phyloP scores from a whole-genome alignment of 2,329 filamentous ascomycete genomes.

The Thermoascus crustaceus region DNA sequence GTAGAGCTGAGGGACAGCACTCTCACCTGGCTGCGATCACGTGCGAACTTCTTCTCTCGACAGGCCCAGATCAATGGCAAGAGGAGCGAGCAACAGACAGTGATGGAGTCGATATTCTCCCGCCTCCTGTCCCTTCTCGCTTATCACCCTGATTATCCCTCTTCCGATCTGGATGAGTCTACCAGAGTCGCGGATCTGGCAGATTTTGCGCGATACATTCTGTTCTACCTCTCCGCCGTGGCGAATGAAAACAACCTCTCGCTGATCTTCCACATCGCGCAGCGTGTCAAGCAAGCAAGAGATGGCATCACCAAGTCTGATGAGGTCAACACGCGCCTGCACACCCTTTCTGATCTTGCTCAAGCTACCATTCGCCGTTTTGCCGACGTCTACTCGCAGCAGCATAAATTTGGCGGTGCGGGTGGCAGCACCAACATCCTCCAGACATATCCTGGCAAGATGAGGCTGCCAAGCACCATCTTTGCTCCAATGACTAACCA shows the following conservation, averaged over 20 bases:
- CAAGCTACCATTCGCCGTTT: conserved; percentile 75
- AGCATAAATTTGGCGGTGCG: conserved; percentile 36
- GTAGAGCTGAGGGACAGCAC: conserved; percentile 63
- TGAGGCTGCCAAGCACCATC: conserved; percentile 69
- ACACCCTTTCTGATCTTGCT: conserved; percentile 79
- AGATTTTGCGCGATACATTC: conserved; percentile 78
- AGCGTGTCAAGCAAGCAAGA: conserved; percentile 81
- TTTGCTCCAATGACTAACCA: conserved; percentile 70
- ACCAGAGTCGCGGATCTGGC: conserved; percentile 53
- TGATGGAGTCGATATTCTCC: conserved; percentile 73
- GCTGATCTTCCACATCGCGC: conserved; percentile 83
- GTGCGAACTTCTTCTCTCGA: conserved; percentile 57
- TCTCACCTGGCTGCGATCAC: conserved; percentile 81
- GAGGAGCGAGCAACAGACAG: conserved; percentile 46
- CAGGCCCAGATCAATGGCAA: conserved; percentile 30
- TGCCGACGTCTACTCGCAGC: conserved; percentile 77
- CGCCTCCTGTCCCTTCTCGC: conserved; percentile 80
- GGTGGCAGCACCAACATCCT: conserved; percentile 48
- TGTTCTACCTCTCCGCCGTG: conserved; percentile 78
- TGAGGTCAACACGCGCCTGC: conserved; percentile 48
- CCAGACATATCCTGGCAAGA: conserved; percentile 72
- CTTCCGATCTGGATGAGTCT: conserved; percentile 26
- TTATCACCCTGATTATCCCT: conserved; percentile 80
- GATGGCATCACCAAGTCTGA: conserved; percentile 61
- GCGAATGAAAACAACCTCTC: conserved; percentile 81